These are phyloP conservation scores for Metschnikowia koreensis DNA, from an alignment of 805 yeast genomes.

Conservation along the genomic window DNA sequence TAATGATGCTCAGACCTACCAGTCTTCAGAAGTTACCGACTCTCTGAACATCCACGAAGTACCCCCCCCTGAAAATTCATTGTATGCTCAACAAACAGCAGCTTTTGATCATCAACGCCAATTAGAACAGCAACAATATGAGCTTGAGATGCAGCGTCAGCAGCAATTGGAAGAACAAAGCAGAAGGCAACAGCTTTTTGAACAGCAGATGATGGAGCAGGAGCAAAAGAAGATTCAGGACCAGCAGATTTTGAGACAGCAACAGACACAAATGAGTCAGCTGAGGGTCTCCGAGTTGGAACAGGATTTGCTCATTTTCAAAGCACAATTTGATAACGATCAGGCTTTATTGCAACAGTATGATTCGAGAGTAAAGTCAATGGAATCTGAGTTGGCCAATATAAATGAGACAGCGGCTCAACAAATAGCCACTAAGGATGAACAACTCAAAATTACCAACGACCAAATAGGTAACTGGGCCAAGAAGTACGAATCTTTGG, in stretches of 20 bases:
- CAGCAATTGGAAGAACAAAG: constrained; percentile 66
- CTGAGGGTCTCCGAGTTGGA: constrained; percentile 79
- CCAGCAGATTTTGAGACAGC: constrained; percentile 65
- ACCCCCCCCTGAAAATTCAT: constrained; percentile 36
- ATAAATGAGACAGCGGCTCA: constrained; percentile 64
- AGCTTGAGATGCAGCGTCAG: constrained; percentile 61
- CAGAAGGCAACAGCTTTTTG: constrained; percentile 71
- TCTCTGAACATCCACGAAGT: constrained; percentile 31
- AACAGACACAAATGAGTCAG: constrained; percentile 69
- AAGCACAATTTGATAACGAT: constrained; percentile 82
- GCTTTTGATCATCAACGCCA: constrained; percentile 50
- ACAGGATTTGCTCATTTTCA: constrained; percentile 70
- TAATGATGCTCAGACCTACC: constrained; percentile 28
- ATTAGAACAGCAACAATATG: constrained; percentile 59
- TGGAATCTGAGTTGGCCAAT: constrained; percentile 68
- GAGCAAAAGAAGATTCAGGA: constrained; percentile 66
- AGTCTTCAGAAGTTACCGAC: constrained; percentile 47
- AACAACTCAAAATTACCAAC: constrained; percentile 60
- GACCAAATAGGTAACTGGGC: constrained; percentile 80
- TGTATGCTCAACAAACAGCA: constrained; percentile 55
- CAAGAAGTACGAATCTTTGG: constrained; percentile 82
- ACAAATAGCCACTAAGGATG: constrained; percentile 75
- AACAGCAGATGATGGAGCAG: constrained; percentile 70
- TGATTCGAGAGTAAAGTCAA: constrained; percentile 76
- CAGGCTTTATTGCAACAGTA: constrained; percentile 82